These are phyloP conservation scores for Allomyces macrogynus DNA, from an alignment of 192 early-diverging fungal species.

Conservation along the genomic window DNA sequence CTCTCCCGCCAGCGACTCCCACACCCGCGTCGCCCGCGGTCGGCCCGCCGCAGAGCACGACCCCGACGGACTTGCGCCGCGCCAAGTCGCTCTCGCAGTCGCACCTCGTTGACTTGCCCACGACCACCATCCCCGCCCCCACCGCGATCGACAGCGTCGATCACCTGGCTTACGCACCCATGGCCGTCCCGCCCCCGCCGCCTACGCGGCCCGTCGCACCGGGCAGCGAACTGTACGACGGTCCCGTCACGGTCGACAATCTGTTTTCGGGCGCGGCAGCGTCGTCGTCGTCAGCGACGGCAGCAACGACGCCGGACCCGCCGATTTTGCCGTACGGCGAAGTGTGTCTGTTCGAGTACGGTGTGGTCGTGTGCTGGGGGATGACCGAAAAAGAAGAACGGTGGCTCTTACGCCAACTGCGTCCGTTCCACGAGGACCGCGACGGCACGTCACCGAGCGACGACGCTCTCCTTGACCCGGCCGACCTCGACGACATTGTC, in stretches of 20 bases:
- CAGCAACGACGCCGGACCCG: too few relatives aligned
- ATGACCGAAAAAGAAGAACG: constrained; percentile 67
- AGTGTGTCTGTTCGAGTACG: constrained; percentile 72
- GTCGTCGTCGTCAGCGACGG: background rate
- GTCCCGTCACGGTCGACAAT: too few relatives aligned
- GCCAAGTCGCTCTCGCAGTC: background rate
- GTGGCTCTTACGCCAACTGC: constrained; percentile 47
- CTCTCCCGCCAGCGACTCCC: background rate
- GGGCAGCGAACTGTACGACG: too few relatives aligned
- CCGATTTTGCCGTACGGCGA: background rate
- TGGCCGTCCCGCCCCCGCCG: too few relatives aligned
- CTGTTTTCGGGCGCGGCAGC: background rate
- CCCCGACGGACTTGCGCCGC: background rate
- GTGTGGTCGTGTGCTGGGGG: constrained; percentile 90
- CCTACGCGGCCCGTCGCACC: too few relatives aligned
- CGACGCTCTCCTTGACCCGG: background rate
- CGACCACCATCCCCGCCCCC: too few relatives aligned
- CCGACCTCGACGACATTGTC: constrained; percentile 32
- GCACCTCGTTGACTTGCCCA: background rate
- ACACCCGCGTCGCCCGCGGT: too few relatives aligned
- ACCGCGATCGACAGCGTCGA: too few relatives aligned
- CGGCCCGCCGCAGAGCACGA: too few relatives aligned
- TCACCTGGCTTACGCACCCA: too few relatives aligned
- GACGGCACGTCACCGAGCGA: constrained; percentile 3
- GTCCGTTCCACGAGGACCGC: constrained; percentile 53